Evolutionary conservation across 169 alveolate species (phyloP), one percentile per base, ranked within the genome.

Genomic region (Plasmodium relictum): DNA sequence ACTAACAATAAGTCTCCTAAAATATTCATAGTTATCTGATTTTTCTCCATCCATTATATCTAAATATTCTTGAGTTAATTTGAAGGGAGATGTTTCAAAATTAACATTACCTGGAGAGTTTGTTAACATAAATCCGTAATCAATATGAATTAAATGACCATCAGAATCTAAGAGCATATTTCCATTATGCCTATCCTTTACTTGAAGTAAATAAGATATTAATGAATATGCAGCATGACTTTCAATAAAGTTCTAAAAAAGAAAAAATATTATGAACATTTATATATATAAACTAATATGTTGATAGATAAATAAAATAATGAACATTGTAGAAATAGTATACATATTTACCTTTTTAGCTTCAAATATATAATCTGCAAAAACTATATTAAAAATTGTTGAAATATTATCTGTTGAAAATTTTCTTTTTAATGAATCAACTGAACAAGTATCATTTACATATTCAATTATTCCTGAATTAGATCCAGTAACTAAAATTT

Each of bases 151-250:
- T 56, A 98, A 94, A 83, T 97, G 99, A 3, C 99, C 99, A 31
- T 95, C 95, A 31, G 97, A 94, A 88, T 97, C 98, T 69, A 98
- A 92, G 89, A 98, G 86, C 42, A 98, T 94, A 92, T 98, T 98
- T 12, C 99, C 99, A 78, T 98, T 98, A 95, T 98, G 99, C 48
- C 99, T 92, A 89, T 98, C 99, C 88, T 97, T 97, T 44, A 97
- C 97, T 93, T 98, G 98, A 24, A 98, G 93, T 70, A 98, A 94
- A 74, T 97, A 97, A 39, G 98, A 95, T 18, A 98, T 97, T 24
- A 98, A 91, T 14, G 99, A 97, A 88, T 98, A 98, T 7, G 99
- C 99, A 42, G 99, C 99, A 70, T 97, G 98, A 63, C 98, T 95
- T 92, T 97, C 99, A 39, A 96, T 97, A 88, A 96, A 96, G 89